Conservation (phyloP, 208 protist genomes). For the Leishmania aethiopica region DNA sequence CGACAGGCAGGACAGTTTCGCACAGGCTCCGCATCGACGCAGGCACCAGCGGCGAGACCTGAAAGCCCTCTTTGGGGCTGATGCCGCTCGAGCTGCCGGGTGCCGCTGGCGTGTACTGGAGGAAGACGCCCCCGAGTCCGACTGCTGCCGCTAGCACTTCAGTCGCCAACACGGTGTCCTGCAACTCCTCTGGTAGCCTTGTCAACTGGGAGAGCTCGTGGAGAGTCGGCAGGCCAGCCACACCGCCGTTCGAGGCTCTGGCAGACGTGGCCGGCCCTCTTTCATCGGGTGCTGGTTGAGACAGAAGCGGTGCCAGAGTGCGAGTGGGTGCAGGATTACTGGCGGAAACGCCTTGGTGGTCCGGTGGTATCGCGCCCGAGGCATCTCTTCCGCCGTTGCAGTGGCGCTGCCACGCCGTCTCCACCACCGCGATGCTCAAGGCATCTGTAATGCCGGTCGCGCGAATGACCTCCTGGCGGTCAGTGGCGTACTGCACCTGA, state of each 20-base stretch:
- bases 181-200: constrained; percentile 77
- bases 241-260: not conserved
- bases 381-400: not conserved
- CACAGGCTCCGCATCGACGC: constrained; percentile 70
- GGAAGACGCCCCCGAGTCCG: constrained; percentile 60
- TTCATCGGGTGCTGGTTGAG: not conserved
- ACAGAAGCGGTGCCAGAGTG: constrained; percentile 20
- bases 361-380: not conserved
- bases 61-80: constrained; percentile 40
- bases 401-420: constrained; percentile 81
- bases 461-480: constrained; percentile 65
- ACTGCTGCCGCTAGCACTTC: constrained; percentile 74
- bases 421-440: constrained; percentile 76
- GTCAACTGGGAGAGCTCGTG: constrained; percentile 48
- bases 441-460: constrained; percentile 79
- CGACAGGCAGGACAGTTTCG: constrained; percentile 72
- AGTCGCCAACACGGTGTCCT: constrained; percentile 65
- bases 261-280: not conserved
- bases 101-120: constrained; percentile 17
- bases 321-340: not conserved
- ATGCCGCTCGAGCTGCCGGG: not conserved
- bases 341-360: not conserved
- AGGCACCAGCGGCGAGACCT: constrained; percentile 57
- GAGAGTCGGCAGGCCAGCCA: constrained; percentile 1
- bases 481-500: constrained; percentile 70